Evolutionary conservation across 2,329 filamentous ascomycete genomes (phyloP).

Genomic region (Aureobasidium sp.): DNA sequence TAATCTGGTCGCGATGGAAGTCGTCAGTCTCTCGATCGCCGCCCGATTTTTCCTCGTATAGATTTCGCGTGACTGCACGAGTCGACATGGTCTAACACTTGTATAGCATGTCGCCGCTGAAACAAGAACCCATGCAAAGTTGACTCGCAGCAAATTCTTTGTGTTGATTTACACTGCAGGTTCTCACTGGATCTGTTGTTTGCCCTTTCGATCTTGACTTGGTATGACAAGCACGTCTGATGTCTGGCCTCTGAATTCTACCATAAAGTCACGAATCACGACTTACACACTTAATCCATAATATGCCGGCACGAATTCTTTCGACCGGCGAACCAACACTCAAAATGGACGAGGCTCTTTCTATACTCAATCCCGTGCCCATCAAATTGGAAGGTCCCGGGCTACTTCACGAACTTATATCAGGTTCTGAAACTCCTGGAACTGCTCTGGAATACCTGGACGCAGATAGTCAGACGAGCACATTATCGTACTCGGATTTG

Average conservation of each 20-base stretch:
- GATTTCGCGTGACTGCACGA: conserved; percentile 5
- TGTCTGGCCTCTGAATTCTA: neutral
- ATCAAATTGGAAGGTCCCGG: conserved; percentile 46
- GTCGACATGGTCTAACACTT: conserved; percentile 8
- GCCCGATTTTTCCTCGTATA: conserved; percentile 3
- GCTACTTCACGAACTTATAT: conserved; percentile 59
- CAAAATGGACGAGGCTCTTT: conserved; percentile 31
- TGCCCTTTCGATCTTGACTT: neutral
- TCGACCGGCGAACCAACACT: neutral
- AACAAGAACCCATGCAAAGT: neutral
- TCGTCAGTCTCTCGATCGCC: conserved; percentile 10
- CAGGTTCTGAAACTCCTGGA: conserved; percentile 29
- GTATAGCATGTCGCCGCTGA: neutral
- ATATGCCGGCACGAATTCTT: conserved; percentile 12
- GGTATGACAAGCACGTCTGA: neutral
- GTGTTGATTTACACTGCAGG: neutral
- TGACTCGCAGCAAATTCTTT: neutral
- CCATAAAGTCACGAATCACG: neutral
- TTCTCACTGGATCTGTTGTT: neutral
- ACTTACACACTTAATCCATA: conserved; percentile 2
- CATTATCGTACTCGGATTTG: conserved; percentile 56
- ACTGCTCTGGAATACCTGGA: conserved; percentile 60
- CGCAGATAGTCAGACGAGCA: conserved; percentile 38
- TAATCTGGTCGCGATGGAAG: conserved; percentile 6
- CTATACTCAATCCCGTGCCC: conserved; percentile 54